Base-by-base conservation (phyloP, 1,284 basidiomycete genomes). In the Flammula alnicola region DNA sequence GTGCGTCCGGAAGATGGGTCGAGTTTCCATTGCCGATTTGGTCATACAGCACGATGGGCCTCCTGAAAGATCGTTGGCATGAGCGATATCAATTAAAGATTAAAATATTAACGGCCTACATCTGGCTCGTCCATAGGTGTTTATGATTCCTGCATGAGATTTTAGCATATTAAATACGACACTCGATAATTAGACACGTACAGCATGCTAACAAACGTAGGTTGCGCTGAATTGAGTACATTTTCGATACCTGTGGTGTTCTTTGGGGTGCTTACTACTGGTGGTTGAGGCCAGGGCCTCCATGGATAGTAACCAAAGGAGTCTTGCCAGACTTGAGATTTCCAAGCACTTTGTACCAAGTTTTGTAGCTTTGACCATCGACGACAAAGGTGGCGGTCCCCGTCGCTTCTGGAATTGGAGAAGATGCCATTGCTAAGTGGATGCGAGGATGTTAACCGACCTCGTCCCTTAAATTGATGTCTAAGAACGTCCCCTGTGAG, bases 221-320 rank as follows among this genome's bases (percentile, higher is more conserved):
- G n/a, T n/a, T n/a, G n/a, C n/a, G n/a, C n/a, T n/a, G n/a, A n/a
- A n/a, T n/a, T n/a, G n/a, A n/a, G n/a, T n/a, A n/a, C n/a, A n/a
- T n/a, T n/a, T n/a, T n/a, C n/a, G n/a, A n/a, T n/a, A n/a, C n/a
- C n/a, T n/a, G n/a, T n/a, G n/a, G n/a, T n/a, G n/a, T n/a, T n/a
- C n/a, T n/a, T n/a, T n/a, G n/a, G n/a, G n/a, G n/a, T n/a, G n/a
- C n/a, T n/a, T n/a, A n/a, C n/a, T 79, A 78, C 45, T 69, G 59
- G 51, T 78, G 72, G 2, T 64, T 60, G 31, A 70, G 49, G 10
- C 78, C 79, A 0, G 77, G 77, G 0, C 77, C 74, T 8, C 77
- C 76, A 47, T 75, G 73, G 1, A 75, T 46, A 4, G 60, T 60
- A n/a, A 79, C 62, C 26, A 79, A 55, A 0, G 78, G 76, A 3